Base-by-base conservation (phyloP, 805 yeast species). In the Metschnikowia peoriensis region DNA sequence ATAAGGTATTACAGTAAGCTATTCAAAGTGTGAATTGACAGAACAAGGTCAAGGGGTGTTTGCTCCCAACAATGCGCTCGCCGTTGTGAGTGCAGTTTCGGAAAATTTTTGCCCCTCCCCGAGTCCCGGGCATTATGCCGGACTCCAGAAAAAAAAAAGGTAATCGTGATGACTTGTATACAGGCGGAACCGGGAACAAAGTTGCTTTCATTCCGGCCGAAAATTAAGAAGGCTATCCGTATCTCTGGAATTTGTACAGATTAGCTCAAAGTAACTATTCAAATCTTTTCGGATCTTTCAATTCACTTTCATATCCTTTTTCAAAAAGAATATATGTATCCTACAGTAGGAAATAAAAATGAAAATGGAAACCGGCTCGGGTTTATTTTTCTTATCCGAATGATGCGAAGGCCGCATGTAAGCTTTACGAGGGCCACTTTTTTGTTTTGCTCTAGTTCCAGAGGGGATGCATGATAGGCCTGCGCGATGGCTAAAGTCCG, bases 391-490 rank as follows among this genome's bases (percentile, higher is more conserved):
- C 22, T 22, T 22, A 22, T 4, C 22, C 22, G 22, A 4, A 22
- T 22, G 22, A 22, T 22, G 22, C 22, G 22, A 22, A 22, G 22
- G 22, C 22, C 22, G 22, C 22, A 22, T 39, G 17, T 34, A 8
- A 28, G 15, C 29, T 12, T 45, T 45, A 32, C 47, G 47, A 45
- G 32, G 32, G 35, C 16, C 28, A 8, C 22, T 29, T 38, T 39
- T n/a, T 46, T 46, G 49, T 46, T 46, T 46, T 40, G 49, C 49
- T 46, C 34, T 41, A 35, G n/a, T 45, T 41, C 39, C 39, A 34
- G 50, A 39, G 32, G 35, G 10, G 39, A 39, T 38, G 43, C 43
- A 46, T 22, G 39, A 32, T 32, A 39, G 28, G 28, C 29, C 38
- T 43, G 46, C 38, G 32, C 40, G 28, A 15, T 9, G 44, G 37